Evolutionary conservation across 2,329 filamentous ascomycete species (phyloP).

Genomic region (Ophiocordyceps camponoti-floridani): DNA sequence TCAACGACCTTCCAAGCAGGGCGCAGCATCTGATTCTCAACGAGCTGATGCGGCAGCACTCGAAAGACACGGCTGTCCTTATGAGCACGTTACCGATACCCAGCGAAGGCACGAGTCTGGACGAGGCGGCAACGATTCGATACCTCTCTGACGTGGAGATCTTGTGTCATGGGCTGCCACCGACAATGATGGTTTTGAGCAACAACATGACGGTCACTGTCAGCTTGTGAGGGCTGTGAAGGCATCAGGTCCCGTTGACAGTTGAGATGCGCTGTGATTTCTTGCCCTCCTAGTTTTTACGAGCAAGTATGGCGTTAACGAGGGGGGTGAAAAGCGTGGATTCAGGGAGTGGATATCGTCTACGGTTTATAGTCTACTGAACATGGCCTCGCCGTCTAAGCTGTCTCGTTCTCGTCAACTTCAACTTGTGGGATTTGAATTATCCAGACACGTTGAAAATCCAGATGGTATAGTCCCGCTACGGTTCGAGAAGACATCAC

Average conservation of each 20-base stretch:
- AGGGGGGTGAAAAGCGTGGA: too few relatives aligned
- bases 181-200: conserved; percentile 62
- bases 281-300: too few relatives aligned
- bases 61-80: conserved; percentile 54
- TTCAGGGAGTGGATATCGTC: too few relatives aligned
- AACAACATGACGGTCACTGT: conserved; percentile 84
- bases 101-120: conserved; percentile 54
- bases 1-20: conserved; percentile 71
- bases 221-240: conserved; percentile 31
- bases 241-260: not conserved
- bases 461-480: too few relatives aligned
- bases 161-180: conserved; percentile 58
- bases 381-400: too few relatives aligned
- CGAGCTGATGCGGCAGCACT: conserved; percentile 57
- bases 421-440: too few relatives aligned
- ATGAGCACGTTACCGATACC: conserved; percentile 76
- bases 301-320: too few relatives aligned
- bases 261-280: too few relatives aligned
- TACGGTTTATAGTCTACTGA: too few relatives aligned
- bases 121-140: conserved; percentile 49
- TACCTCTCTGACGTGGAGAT: conserved; percentile 69
- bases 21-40: conserved; percentile 79
- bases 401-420: too few relatives aligned
- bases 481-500: not conserved
- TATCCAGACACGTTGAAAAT: too few relatives aligned